Evolutionary conservation across 345 rosid species (phyloP), one percentile per base, ranked within the genome.

Genomic region (Dipteronia sinensis): DNA sequence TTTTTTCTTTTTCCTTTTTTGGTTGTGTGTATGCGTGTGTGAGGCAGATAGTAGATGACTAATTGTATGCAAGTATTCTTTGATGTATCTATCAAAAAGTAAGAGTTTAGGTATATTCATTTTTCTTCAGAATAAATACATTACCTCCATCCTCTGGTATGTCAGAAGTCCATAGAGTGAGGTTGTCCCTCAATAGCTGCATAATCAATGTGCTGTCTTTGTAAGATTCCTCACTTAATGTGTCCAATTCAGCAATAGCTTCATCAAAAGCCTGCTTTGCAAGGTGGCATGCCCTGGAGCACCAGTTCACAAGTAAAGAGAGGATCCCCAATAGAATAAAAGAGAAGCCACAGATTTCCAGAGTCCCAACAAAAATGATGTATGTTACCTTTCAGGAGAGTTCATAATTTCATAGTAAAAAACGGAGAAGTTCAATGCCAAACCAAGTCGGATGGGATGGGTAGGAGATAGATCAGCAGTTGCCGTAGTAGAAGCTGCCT

Each of bases 351-450:
- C 13, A 73, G 23, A 66, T 68, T 20, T 55, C 31, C 46, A 63
- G 63, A 47, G 55, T 22, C 51, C 40, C 10, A 6, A 75, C 22
- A 42, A 72, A 69, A 58, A 56, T 61, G 68, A 78, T 15, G 56
- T 61, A 49, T 47, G 66, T 63, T 76, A 91, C 95, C 92, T 91
- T 85, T 91, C 95, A 82, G 92, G 91, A 15, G 92, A 77, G 83
- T 88, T 88, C 92, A 91, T 80, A 82, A 91, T 91, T 79, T 91
- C 95, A 65, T 91, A 91, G 82, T 91, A 89, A 82, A 91, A 91
- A 31, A 91, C 95, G 7, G 93, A 91, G 88, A 85, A 89, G 76
- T 91, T 91, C 86, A 89, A 84, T 49, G 95, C 95, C 85, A 91
- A 86, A 29, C 95, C 95, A 82, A 91, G 83, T 78, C 93, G 85